Conservation (phyloP, 805 yeast species). For the Zygoascus biomembranicola region DNA sequence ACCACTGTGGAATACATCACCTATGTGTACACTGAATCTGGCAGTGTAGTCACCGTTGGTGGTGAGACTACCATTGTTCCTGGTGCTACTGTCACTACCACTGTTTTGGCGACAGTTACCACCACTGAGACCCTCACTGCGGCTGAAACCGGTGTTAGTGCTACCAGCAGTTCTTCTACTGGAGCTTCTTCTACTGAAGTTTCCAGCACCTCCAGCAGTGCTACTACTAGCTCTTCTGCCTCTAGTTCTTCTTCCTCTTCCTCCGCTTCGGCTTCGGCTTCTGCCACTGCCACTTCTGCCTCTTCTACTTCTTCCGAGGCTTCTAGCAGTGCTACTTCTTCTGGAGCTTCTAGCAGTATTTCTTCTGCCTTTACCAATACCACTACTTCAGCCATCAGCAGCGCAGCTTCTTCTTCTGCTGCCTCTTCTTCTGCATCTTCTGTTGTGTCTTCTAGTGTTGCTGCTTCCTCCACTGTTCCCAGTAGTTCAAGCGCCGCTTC, state of each 20-base stretch:
- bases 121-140: background rate
- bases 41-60: background rate
- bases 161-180: background rate
- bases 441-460: background rate
- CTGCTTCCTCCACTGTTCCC: background rate
- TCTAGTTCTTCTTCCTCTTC: background rate
- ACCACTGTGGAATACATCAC: background rate
- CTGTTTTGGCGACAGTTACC: no score
- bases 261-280: no score
- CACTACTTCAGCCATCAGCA: no score
- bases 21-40: background rate
- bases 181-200: background rate
- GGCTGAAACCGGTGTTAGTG: background rate
- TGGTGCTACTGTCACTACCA: background rate
- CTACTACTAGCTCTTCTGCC: background rate
- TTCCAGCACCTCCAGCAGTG: background rate
- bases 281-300: background rate
- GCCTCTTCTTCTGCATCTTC: background rate
- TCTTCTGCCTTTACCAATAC: background rate
- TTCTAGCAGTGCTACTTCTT: background rate
- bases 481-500: background rate
- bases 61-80: background rate
- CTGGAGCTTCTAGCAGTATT: background rate
- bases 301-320: background rate
- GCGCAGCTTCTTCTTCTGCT: background rate